Conservation (phyloP, 345 rosid genomes). For the Conringia planisiliqua region DNA sequence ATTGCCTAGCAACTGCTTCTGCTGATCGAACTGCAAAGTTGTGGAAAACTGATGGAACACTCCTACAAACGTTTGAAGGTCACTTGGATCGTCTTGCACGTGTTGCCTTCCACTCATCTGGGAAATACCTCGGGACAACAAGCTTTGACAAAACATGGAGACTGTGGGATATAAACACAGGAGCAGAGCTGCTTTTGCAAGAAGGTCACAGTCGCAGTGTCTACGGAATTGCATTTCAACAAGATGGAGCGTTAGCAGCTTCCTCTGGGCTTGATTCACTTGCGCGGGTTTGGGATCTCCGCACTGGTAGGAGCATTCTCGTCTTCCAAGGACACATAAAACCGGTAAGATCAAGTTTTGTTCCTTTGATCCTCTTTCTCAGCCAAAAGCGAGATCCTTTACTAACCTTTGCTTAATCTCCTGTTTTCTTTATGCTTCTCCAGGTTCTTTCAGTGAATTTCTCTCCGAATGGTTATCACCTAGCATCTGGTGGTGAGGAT, state of each 20-base stretch:
- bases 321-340: slow-evolving; percentile 95
- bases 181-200: slow-evolving; percentile 87
- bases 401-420: not conserved
- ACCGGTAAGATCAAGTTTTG: slow-evolving; percentile 49
- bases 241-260: slow-evolving; percentile 90
- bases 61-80: slow-evolving; percentile 72
- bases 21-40: slow-evolving; percentile 93
- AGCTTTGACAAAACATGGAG: slow-evolving; percentile 99
- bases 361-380: not conserved
- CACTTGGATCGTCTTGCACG: slow-evolving; percentile 95
- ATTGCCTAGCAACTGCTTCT: slow-evolving; percentile 84
- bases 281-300: slow-evolving; percentile 98
- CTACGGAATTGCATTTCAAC: slow-evolving; percentile 88
- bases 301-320: slow-evolving; percentile 80
- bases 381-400: not conserved
- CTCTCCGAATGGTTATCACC: slow-evolving; percentile 96
- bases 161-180: slow-evolving; percentile 83
- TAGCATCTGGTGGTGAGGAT: slow-evolving; percentile 95
- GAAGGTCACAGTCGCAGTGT: slow-evolving; percentile 95
- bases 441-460: slow-evolving; percentile 84
- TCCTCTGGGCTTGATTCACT: slow-evolving; percentile 89
- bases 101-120: slow-evolving; percentile 90
- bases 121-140: slow-evolving; percentile 85
- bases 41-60: slow-evolving; percentile 85
- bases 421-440: slow-evolving; percentile 21